Base-by-base conservation (phyloP, 2,329 filamentous ascomycete genomes). In the Aspergillus sp. region DNA sequence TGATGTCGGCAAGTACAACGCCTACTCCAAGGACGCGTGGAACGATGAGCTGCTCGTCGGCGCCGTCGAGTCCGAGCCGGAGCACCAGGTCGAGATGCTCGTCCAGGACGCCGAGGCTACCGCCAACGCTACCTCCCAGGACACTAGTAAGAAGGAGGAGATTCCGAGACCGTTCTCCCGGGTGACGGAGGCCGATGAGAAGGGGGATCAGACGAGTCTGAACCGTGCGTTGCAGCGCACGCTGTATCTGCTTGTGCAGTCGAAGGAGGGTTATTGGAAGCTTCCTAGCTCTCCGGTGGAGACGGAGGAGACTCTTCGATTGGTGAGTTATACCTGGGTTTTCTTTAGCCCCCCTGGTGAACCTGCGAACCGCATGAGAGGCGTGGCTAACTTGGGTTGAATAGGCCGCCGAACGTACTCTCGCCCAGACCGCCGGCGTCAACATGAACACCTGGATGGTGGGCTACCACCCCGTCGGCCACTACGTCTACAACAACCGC, bases 371-470 rank as follows among this genome's bases (percentile, higher is more conserved):
- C 7, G 9, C 7, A 29, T 1, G 26, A 29, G 32, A 5, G 32
- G 36, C 1, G 16, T 42, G 45, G 7, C 18, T 47, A 24, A 24
- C 18, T 47, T 29, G 6, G 11, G 12, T 14, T 47, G 9, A 18
- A 63, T 68, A 99, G 95, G 88, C 91, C 49, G 92, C 94, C 42
- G 86, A 92, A 72, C 86, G 92, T 61, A 87, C 92, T 56, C 82
- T 98, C 24, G 82, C 88, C 55, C 84, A 91, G 69, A 82, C 91
- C 3, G 92, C 89, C 10, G 95, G 95, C 59, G 80, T 90, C 62
- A 96, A 99, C 83, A 98, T 99, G 93, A 98, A 98, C 81, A 97
- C 92, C 57, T 99, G 95, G 93, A 86, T 98, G 67, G 90, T 99
- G 54, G 94, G 92, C 61, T 92, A 92, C 69, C 90, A 90, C 59